These are phyloP conservation scores for Nothophoma quercina DNA, from an alignment of 2,329 filamentous ascomycete species.

Conservation along the genomic window DNA sequence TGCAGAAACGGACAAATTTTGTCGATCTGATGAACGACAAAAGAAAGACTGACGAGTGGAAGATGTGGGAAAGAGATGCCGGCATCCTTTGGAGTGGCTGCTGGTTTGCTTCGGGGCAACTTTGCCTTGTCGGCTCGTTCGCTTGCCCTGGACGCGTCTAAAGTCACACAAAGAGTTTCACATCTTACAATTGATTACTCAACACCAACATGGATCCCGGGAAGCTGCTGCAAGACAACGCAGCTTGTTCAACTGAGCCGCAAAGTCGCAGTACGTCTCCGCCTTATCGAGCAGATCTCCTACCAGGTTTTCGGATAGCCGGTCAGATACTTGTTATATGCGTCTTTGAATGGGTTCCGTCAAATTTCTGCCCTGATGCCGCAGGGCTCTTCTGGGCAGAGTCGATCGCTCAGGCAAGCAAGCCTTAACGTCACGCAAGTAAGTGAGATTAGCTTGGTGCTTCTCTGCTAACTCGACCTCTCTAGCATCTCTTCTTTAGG, in stretches of 20 bases:
- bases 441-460: too few species aligned
- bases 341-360: too few species aligned
- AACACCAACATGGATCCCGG: not conserved
- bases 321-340: too few species aligned
- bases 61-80: slow-evolving; percentile 20
- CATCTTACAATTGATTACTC: not conserved
- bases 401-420: too few species aligned
- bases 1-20: slow-evolving; percentile 13
- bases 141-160: not conserved
- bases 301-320: not conserved
- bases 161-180: not conserved
- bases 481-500: too few species aligned
- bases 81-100: slow-evolving; percentile 1
- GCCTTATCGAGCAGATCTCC: not conserved
- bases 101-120: not conserved
- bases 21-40: slow-evolving; percentile 14
- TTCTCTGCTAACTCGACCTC: too few species aligned
- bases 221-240: not conserved
- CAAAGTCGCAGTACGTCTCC: too few species aligned
- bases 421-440: too few species aligned
- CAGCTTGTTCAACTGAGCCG: not conserved
- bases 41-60: slow-evolving; percentile 10
- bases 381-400: too few species aligned
- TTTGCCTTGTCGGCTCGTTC: not conserved
- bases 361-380: too few species aligned